Evolutionary conservation across 495 filamentous ascomycete species (phyloP), one percentile per base, ranked within the genome.

Genomic region (Pyrenopolyporus hunteri): DNA sequence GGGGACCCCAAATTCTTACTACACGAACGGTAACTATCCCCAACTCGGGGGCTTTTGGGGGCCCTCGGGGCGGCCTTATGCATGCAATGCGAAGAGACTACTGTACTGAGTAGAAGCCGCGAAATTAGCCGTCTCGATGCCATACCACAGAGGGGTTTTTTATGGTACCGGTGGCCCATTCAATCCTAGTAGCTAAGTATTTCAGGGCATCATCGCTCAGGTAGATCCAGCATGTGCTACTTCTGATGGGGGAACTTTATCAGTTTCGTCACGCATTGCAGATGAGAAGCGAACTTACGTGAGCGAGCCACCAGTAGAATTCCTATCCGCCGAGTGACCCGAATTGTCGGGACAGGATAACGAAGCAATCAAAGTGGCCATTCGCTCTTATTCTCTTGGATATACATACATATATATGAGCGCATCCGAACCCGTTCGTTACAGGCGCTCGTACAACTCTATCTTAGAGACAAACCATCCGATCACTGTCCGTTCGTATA

Each of bases 191-290:
- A n/a, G n/a, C n/a, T n/a, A n/a, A n/a, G n/a, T n/a, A n/a, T n/a
- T n/a, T n/a, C n/a, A n/a, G n/a, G n/a, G n/a, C n/a, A n/a, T n/a
- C n/a, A n/a, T n/a, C n/a, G n/a, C n/a, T n/a, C n/a, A n/a, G n/a
- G n/a, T n/a, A n/a, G n/a, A 32, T 23, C 11, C n/a, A 19, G 16
- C 23, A 4, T 10, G 1, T 47, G 9, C 14, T 47, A 19, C n/a
- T 36, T 36, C 32, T 36, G 16, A n/a, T n/a, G n/a, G n/a, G n/a
- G n/a, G n/a, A n/a, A n/a, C n/a, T n/a, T 20, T 17, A 14, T 31
- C 9, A 28, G 52, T 59, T 47, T 64, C 61, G 54, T 59, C 54
- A 53, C 53, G 35, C 43, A 54, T 59, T 49, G 49, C 61, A 55
- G 22, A 43, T 39, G 35, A 39, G 13, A 11, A 32, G 13, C n/a